Conservation (phyloP, 768 basidiomycete species). For the Tubosaeta sp. region DNA sequence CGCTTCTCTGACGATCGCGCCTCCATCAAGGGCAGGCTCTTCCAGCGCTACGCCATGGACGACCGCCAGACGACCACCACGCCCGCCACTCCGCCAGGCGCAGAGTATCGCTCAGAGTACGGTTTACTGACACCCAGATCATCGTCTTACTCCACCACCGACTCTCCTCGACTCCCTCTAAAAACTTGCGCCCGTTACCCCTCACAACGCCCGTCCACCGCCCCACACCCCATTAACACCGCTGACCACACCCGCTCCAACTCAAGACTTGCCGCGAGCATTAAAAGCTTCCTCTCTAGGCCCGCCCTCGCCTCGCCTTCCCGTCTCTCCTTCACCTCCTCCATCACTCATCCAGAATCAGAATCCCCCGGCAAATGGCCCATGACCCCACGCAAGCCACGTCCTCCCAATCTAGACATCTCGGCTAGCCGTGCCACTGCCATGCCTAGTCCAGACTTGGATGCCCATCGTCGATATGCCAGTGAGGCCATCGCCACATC, state of each 20-base stretch:
- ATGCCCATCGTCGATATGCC: slow-evolving; percentile 19
- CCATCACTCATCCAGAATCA: slow-evolving; percentile 5
- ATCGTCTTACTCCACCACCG: slow-evolving; percentile 6
- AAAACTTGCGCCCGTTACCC: background rate
- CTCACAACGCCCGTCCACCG: slow-evolving; percentile 17
- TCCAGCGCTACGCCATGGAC: slow-evolving; percentile 6
- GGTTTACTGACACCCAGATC: slow-evolving; percentile 7
- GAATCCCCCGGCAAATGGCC: slow-evolving; percentile 11
- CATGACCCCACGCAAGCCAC: slow-evolving; percentile 18
- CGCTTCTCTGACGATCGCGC: slow-evolving; percentile 11
- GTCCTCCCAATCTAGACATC: slow-evolving; percentile 22
- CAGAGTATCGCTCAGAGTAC: slow-evolving; percentile 16
- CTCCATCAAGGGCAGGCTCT: background rate
- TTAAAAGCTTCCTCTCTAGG: slow-evolving; percentile 36
- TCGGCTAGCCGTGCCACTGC: slow-evolving; percentile 6
- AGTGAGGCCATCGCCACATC: slow-evolving; percentile 12
- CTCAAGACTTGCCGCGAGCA: slow-evolving; percentile 22
- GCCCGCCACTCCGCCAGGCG: slow-evolving; percentile 19
- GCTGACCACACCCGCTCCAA: slow-evolving; percentile 7
- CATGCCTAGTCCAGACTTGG: slow-evolving; percentile 2
- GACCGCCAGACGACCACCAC: slow-evolving; percentile 7
- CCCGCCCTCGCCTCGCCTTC: slow-evolving; percentile 24
- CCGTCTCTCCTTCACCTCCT: slow-evolving; percentile 19
- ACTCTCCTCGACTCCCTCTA: slow-evolving; percentile 9
- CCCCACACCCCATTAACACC: slow-evolving; percentile 1